A percentile compares a stretch with the other conserved stretches of the same genome.
Evolutionary conservation across 2,329 filamentous ascomycete species (phyloP).

Genomic region (Ceratocystis diversiconidia): DNA sequence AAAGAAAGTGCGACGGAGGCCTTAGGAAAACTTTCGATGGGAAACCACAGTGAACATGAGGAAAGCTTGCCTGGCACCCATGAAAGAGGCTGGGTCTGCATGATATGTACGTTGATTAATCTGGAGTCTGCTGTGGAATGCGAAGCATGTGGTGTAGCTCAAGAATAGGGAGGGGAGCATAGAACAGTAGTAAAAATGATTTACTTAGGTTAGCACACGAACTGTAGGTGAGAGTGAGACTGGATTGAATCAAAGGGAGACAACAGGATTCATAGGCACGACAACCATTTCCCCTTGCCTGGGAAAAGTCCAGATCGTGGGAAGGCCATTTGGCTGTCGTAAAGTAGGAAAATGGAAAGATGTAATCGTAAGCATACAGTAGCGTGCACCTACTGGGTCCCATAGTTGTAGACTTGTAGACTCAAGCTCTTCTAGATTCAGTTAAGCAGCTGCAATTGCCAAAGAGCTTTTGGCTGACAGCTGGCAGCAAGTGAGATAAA

Average conservation of each 20-base stretch:
- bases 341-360: too few species aligned
- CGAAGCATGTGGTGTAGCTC: not conserved
- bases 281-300: not conserved
- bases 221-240: not conserved
- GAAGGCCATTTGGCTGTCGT: not conserved
- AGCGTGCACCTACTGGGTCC: too few species aligned
- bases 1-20: not conserved
- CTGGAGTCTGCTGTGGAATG: not conserved
- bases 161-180: not conserved
- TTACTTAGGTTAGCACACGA: not conserved
- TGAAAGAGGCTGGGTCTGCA: not conserved
- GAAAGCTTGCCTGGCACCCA: not conserved
- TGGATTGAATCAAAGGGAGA: not conserved
- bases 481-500: not conserved
- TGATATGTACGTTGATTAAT: not conserved
- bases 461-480: not conserved
- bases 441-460: too few species aligned
- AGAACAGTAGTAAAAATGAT: not conserved
- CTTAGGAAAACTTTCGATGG: not conserved
- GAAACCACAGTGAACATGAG: not conserved
- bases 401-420: too few species aligned
- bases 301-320: not conserved
- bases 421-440: too few species aligned
- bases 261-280: not conserved
- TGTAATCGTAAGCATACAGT: too few species aligned